Base-by-base conservation (phyloP, 495 filamentous ascomycete genomes). In the Filosporella fistucella region DNA sequence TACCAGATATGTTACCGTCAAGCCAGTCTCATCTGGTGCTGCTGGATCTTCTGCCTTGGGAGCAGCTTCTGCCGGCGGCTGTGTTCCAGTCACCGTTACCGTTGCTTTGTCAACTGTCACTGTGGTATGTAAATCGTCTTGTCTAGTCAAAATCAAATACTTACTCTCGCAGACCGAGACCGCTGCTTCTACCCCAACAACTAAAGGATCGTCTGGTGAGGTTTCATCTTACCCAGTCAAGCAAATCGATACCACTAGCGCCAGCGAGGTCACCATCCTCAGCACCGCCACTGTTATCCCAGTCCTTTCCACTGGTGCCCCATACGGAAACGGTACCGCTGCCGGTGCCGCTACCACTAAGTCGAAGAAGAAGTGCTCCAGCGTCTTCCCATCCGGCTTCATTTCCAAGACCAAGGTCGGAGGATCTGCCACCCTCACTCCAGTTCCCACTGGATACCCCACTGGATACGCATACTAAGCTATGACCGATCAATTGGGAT, bases 51-150 rank as follows among this genome's bases (percentile, higher is more conserved):
- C 49, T 14, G 61, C 51, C 29, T 57, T 43, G 33, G 42, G 23
- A 17, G 20, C n/a, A 2, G 47, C 18, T 16, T 16, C 52, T 48
- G 59, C 18, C 5, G 42, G 51, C 12, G 12, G 29, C 24, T 47
- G 55, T 33, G 46, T 41, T 34, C 59, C 56, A 33, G 56, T 59
- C 20, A 68, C 65, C 45, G 68, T 68, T 16, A 74, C 69, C 22
- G 65, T 69, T 14, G 50, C 57, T 28, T 12, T 41, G 14, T 51
- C 62, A 20, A 68, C 66, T 13, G 62, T 71, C 60, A 70, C 70
- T 47, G 66, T 69, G 49, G 71, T 72, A 65, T 44, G 68, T 63
- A 50, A 13, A n/a, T 50, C 39, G 9, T 21, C 48, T 2, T 28
- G 21, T 7, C 21, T 25, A 49, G 57, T 13, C 14, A 22, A 41